Conservation (phyloP, 345 rosid species). For the Clarkia xantiana region DNA sequence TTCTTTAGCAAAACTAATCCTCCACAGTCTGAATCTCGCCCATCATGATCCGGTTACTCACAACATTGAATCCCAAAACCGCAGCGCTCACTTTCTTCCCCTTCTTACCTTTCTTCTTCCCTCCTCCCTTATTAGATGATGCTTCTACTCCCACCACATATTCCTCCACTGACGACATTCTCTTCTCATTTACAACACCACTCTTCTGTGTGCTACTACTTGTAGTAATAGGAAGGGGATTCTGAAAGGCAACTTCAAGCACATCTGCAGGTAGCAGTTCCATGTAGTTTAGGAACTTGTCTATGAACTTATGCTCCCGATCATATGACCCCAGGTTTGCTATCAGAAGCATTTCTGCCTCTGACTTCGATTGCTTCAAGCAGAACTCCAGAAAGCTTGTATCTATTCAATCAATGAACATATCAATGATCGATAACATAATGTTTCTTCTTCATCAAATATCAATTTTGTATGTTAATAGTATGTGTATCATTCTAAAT, state of each 20-base stretch:
- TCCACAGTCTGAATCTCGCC: conserved; percentile 89
- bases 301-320: conserved; percentile 69
- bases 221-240: no score
- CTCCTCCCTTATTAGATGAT: conserved; percentile 49
- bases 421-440: background rate
- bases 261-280: conserved; percentile 72
- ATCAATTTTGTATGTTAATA: no score
- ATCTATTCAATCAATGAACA: no score
- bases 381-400: conserved; percentile 86
- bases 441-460: no score
- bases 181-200: no score
- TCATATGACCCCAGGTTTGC: conserved; percentile 70
- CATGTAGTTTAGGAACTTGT: conserved; percentile 82
- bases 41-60: conserved; percentile 97
- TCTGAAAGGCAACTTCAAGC: conserved; percentile 84
- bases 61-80: conserved; percentile 82
- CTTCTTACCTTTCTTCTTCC: conserved; percentile 60
- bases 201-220: no score
- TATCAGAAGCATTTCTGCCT: conserved; percentile 64
- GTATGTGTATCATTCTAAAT: no score
- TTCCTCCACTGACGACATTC: no score
- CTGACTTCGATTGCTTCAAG: conserved; percentile 78
- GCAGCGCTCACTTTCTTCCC: conserved; percentile 79
- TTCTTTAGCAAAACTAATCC: conserved; percentile 24
- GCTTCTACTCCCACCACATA: no score